phyloP scores from a whole-genome alignment of 345 rosid genomes.

The Acer yangbiense region DNA sequence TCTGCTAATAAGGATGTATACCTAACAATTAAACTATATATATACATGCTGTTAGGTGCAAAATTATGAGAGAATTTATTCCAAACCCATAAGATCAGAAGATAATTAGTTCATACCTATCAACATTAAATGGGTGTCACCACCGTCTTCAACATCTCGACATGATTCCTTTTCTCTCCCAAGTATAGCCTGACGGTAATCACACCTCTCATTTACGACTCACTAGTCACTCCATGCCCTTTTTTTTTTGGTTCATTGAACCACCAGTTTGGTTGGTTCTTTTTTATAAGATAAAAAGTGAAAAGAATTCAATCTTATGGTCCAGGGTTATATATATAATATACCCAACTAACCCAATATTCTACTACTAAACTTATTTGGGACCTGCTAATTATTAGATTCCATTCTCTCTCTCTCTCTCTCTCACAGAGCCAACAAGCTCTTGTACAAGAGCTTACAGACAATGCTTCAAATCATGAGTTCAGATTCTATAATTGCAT shows the following conservation, averaged over 20 bases:
- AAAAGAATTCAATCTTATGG: too few species aligned
- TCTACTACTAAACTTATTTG: not conserved
- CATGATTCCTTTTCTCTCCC: not conserved
- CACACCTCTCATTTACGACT: too few species aligned
- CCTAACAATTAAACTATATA: not conserved
- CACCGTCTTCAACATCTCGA: not conserved
- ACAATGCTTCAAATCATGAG: not conserved
- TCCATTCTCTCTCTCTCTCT: not conserved
- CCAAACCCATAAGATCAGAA: not conserved
- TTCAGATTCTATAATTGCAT: conserved; percentile 7
- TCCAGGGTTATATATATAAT: too few species aligned
- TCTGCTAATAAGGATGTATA: not conserved
- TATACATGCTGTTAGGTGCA: not conserved
- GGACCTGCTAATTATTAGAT: conserved; percentile 11
- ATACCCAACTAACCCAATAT: too few species aligned
- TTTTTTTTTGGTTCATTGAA: too few species aligned
- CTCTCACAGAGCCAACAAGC: conserved; percentile 12
- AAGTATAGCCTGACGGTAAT: not conserved
- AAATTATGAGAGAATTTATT: not conserved
- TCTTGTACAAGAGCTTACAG: conserved; percentile 1
- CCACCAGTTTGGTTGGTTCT: too few species aligned
- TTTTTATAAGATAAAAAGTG: too few species aligned
- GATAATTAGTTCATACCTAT: not conserved
- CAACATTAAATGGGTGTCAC: not conserved
- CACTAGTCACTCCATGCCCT: too few species aligned